Evolutionary conservation across 2,329 filamentous ascomycete genomes (phyloP).

Genomic region (Aspergillus pseudotamarii): DNA sequence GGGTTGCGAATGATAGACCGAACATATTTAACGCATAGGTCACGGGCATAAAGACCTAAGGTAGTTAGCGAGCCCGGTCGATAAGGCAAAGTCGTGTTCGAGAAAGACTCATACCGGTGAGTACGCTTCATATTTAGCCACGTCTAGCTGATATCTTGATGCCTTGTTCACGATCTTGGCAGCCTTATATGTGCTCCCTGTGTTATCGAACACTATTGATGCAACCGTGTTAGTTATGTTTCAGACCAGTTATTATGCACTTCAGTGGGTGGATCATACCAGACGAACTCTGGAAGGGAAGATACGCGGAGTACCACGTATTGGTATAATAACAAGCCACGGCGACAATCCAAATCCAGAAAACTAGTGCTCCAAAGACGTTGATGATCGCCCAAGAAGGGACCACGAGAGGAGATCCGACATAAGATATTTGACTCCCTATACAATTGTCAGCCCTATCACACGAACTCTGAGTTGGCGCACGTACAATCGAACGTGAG

Average conservation of each 20-base stretch:
- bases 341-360: conserved; percentile 63
- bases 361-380: conserved; percentile 64
- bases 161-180: conserved; percentile 58
- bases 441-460: conserved; percentile 34
- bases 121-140: conserved; percentile 64
- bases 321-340: conserved; percentile 65
- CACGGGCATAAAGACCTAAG: conserved; percentile 30
- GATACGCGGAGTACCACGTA: conserved; percentile 63
- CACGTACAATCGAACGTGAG: conserved; percentile 48
- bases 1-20: conserved; percentile 65
- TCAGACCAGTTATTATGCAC: not conserved
- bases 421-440: conserved; percentile 32
- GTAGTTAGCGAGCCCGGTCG: not conserved
- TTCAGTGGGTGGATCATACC: conserved; percentile 14
- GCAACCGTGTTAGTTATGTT: not conserved
- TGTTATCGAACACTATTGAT: conserved; percentile 66
- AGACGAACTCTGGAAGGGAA: conserved; percentile 56
- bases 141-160: conserved; percentile 61
- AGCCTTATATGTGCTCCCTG: conserved; percentile 64
- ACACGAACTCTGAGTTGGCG: conserved; percentile 53
- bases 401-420: conserved; percentile 58
- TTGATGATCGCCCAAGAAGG: conserved; percentile 73
- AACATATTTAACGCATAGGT: conserved; percentile 42
- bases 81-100: conserved; percentile 54
- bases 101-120: conserved; percentile 59